Evolutionary conservation across 2,329 filamentous ascomycete genomes (phyloP).

Genomic region (Sarocladium strictum): DNA sequence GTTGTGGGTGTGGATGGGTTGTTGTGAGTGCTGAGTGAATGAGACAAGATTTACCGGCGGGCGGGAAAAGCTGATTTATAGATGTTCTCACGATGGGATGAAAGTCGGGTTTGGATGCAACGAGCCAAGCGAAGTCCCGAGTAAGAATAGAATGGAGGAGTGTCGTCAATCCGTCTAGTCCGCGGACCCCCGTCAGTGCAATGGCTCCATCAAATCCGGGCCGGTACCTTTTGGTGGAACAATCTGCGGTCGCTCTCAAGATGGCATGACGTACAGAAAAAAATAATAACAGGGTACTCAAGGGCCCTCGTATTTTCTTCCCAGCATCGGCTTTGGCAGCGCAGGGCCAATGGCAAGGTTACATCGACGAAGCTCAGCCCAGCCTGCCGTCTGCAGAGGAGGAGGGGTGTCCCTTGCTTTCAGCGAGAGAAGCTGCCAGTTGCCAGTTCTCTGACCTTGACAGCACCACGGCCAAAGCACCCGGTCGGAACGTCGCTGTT

Average conservation of each 20-base stretch:
- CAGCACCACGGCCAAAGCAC: neutral
- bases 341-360: neutral
- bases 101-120: neutral
- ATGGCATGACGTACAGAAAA: slow-evolving; percentile 5
- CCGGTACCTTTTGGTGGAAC: neutral
- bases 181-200: neutral
- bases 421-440: neutral
- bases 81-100: neutral
- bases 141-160: neutral
- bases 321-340: neutral
- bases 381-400: neutral
- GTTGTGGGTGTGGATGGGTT: neutral
- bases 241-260: neutral
- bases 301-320: neutral
- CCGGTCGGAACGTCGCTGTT: neutral
- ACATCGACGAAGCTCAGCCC: neutral
- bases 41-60: neutral
- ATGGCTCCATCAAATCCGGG: neutral
- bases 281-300: too few relatives aligned
- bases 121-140: neutral
- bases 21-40: neutral
- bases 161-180: neutral
- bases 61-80: neutral
- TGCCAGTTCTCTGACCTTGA: too few relatives aligned
- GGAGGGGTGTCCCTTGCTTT: neutral